Evolutionary conservation across 768 basidiomycete species (phyloP).

Genomic region (Rhodocollybia butyracea): DNA sequence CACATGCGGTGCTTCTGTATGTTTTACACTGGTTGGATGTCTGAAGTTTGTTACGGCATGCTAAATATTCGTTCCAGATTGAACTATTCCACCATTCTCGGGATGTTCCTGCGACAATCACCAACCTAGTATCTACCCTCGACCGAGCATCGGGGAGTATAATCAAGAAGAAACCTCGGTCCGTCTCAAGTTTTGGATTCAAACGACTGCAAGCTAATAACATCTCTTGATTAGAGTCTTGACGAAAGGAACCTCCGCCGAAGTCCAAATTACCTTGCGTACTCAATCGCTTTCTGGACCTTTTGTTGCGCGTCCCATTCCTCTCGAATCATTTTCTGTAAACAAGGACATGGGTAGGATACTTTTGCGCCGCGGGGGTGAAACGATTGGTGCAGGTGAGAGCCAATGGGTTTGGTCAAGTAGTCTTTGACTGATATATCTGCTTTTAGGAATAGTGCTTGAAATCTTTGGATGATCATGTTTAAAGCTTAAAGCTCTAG

Average conservation of each 20-base stretch:
- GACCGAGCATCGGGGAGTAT: constrained; percentile 77
- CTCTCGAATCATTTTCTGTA: constrained; percentile 77
- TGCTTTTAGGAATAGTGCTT: constrained; percentile 38
- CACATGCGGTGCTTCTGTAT: constrained; percentile 79
- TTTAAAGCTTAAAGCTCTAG: no score
- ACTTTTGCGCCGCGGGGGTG: constrained; percentile 81
- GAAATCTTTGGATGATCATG: constrained; percentile 31
- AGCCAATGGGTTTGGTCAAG: neutral
- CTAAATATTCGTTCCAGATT: constrained; percentile 46
- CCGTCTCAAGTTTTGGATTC: constrained; percentile 17
- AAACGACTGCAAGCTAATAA: no score
- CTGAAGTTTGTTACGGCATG: neutral
- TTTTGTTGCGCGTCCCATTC: constrained; percentile 55
- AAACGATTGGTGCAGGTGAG: constrained; percentile 90
- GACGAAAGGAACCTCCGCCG: constrained; percentile 80
- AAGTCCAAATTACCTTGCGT: constrained; percentile 79
- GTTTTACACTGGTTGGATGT: constrained; percentile 13
- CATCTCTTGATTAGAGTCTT: constrained; percentile 55
- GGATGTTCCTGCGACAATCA: constrained; percentile 87
- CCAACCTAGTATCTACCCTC: constrained; percentile 72
- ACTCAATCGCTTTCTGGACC: constrained; percentile 47
- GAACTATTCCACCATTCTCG: constrained; percentile 94
- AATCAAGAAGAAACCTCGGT: constrained; percentile 81
- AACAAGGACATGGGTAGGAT: constrained; percentile 98
- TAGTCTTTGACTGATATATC: neutral